A percentile compares a stretch with the other conserved stretches of the same genome.
Conservation (phyloP, 345 rosid species). For the Camelina sativa region DNA sequence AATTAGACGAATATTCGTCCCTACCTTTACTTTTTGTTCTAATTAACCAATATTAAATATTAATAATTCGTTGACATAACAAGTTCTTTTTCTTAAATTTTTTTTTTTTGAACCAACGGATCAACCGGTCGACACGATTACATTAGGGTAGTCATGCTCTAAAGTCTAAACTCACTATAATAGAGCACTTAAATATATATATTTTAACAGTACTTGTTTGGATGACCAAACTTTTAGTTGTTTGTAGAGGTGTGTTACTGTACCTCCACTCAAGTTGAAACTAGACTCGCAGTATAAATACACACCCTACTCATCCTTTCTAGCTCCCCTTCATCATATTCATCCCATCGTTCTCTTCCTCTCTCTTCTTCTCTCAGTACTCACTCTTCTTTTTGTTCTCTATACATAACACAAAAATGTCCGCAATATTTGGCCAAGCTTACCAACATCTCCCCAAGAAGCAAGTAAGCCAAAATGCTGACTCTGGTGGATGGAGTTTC, state of each 20-base stretch:
- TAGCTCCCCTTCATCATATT: conserved; percentile 13
- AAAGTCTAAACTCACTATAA: not conserved
- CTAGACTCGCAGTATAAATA: conserved; percentile 34
- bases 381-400: conserved; percentile 19
- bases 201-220: not conserved
- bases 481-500: conserved; percentile 62
- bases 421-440: conserved; percentile 21
- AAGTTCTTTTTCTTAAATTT: not conserved
- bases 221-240: too few species aligned
- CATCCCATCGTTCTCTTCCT: not conserved
- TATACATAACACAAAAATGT: conserved; percentile 18
- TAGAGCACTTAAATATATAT: not conserved
- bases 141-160: not conserved
- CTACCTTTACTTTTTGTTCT: not conserved
- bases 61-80: conserved; percentile 10
- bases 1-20: conserved; percentile 15
- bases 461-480: conserved; percentile 3
- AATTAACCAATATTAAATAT: not conserved
- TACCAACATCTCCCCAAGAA: conserved; percentile 26
- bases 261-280: too few species aligned
- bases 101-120: too few species aligned
- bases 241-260: too few species aligned
- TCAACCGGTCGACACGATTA: not conserved
- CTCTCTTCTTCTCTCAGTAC: not conserved
- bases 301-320: not conserved